A percentile compares a stretch with the other conserved stretches of the same genome.
Evolutionary conservation across 2,329 filamentous ascomycete species (phyloP).

Genomic region (Orbilia brochopaga): DNA sequence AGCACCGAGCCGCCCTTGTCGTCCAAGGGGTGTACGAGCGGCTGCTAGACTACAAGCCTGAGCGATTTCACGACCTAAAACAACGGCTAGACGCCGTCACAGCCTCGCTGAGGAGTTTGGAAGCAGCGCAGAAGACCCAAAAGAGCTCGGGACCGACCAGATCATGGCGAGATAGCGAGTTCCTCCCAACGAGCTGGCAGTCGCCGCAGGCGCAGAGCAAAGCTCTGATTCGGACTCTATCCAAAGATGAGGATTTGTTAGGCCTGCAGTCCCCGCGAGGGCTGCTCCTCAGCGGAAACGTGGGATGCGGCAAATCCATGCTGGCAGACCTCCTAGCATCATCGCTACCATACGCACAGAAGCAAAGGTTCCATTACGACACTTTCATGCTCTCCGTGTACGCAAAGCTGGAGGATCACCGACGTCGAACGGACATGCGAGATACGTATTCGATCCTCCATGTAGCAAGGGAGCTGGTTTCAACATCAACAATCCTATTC

Average conservation of each 20-base stretch:
- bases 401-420: conserved; percentile 72
- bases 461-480: conserved; percentile 69
- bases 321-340: conserved; percentile 82
- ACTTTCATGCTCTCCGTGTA: conserved; percentile 83
- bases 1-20: conserved; percentile 75
- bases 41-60: conserved; percentile 78
- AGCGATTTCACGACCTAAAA: conserved; percentile 71
- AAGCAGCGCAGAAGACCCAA: conserved; percentile 47
- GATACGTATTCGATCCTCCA: conserved; percentile 73
- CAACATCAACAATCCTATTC: conserved; percentile 77
- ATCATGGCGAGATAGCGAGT: conserved; percentile 66
- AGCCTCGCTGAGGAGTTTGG: conserved; percentile 25
- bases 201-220: conserved; percentile 64
- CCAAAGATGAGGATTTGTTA: conserved; percentile 62
- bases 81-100: conserved; percentile 43
- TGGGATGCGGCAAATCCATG: conserved; percentile 84
- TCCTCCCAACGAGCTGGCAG: conserved; percentile 68
- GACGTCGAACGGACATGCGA: conserved; percentile 56
- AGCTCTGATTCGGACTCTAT: conserved; percentile 72
- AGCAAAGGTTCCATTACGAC: conserved; percentile 81
- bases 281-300: conserved; percentile 78
- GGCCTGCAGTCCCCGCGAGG: conserved; percentile 75
- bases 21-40: conserved; percentile 76
- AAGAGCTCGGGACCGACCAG: conserved; percentile 61
- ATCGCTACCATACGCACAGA: conserved; percentile 73